A percentile compares a stretch with the other conserved stretches of the same genome.
Conservation (phyloP, 2,329 filamentous ascomycete genomes). For the Parastagonospora nodorum region DNA sequence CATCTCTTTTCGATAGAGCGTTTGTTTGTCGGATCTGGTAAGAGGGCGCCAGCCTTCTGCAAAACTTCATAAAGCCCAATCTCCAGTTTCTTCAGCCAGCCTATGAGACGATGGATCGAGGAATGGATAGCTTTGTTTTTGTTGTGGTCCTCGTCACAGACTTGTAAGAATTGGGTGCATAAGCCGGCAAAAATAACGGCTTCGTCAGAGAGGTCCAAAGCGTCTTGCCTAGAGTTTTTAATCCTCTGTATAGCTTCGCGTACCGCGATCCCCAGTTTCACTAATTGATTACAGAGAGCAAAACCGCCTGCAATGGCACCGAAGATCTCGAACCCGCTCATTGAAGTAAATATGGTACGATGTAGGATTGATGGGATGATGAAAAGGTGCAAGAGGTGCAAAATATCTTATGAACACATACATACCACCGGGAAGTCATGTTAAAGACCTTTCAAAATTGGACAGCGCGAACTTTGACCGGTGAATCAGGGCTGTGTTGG, state of each 20-base stretch:
- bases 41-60: not conserved
- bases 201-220: not conserved
- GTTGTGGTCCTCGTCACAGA: not conserved
- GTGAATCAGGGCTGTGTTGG: too few relatives aligned
- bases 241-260: not conserved
- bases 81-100: not conserved
- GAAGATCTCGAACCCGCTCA: not conserved
- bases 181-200: conserved; percentile 2
- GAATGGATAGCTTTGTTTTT: not conserved
- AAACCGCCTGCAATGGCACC: not conserved
- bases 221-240: not conserved
- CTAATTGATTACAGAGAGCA: not conserved
- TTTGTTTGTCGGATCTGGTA: not conserved
- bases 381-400: not conserved
- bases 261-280: not conserved
- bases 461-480: too few relatives aligned
- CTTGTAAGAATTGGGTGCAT: not conserved
- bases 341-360: too few relatives aligned
- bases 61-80: not conserved
- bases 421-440: too few relatives aligned
- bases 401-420: too few relatives aligned
- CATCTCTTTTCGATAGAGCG: not conserved
- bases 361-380: not conserved
- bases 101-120: not conserved
- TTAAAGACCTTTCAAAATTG: too few relatives aligned